A percentile compares a stretch with the other conserved stretches of the same genome.
phyloP scores from a whole-genome alignment of 1,139 yeast genomes.

The Geotrichum candidum region DNA sequence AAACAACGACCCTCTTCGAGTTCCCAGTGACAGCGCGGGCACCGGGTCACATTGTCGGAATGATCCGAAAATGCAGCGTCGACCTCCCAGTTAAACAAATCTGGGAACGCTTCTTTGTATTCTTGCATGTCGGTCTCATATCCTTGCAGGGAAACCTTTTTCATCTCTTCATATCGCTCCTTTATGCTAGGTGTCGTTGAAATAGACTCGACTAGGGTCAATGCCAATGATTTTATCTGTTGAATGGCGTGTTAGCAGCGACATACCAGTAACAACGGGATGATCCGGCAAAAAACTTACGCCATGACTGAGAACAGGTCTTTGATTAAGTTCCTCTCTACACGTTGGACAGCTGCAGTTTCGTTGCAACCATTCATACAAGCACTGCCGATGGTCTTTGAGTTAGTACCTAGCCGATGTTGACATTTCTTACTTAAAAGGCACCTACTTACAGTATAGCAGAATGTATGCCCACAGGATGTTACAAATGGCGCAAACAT shows the following conservation, averaged over 20 bases:
- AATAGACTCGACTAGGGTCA: slow-evolving; percentile 14
- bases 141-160: slow-evolving; percentile 18
- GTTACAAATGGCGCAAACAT: slow-evolving; percentile 33
- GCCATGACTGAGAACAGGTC: slow-evolving; percentile 22
- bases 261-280: neutral
- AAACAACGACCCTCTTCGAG: slow-evolving; percentile 23
- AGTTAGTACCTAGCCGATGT: neutral
- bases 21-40: slow-evolving; percentile 30
- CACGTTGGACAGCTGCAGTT: slow-evolving; percentile 29
- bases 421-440: neutral
- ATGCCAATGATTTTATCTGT: slow-evolving; percentile 11
- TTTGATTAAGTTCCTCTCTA: slow-evolving; percentile 20
- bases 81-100: slow-evolving; percentile 18
- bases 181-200: slow-evolving; percentile 14
- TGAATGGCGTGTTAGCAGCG: slow-evolving; percentile 1
- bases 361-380: slow-evolving; percentile 28
- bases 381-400: slow-evolving; percentile 20
- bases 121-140: slow-evolving; percentile 23
- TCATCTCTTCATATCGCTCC: slow-evolving; percentile 14
- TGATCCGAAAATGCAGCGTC: slow-evolving; percentile 20
- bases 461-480: slow-evolving; percentile 35
- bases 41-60: slow-evolving; percentile 28
- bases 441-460: slow-evolving; percentile 26
- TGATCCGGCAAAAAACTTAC: slow-evolving; percentile 12
- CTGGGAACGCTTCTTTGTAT: slow-evolving; percentile 23